phyloP scores from a whole-genome alignment of 306 rosid species.

The Acacia confusa region DNA sequence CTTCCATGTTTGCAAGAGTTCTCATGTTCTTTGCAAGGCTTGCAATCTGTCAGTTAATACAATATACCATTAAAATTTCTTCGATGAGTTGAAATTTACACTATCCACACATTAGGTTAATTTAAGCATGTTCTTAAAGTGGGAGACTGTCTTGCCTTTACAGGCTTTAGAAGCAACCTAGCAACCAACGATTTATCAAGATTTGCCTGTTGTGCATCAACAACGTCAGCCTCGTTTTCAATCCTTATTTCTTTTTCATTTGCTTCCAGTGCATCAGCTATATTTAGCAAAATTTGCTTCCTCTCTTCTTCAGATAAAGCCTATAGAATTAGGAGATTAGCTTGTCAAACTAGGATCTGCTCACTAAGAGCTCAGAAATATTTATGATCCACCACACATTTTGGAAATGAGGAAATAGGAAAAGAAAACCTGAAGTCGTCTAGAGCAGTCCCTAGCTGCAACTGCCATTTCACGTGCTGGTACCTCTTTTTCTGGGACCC shows the following conservation, averaged over 20 bases:
- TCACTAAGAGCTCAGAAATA: constrained; percentile 15
- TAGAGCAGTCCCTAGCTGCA: constrained; percentile 96
- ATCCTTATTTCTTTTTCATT: constrained; percentile 55
- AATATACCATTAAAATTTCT: constrained; percentile 32
- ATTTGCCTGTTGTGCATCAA: constrained; percentile 75
- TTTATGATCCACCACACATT: constrained; percentile 5
- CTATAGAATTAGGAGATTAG: constrained; percentile 49
- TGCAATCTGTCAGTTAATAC: constrained; percentile 60
- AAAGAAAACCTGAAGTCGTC: constrained; percentile 73
- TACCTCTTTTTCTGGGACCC: constrained; percentile 64
- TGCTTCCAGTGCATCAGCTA: constrained; percentile 92
- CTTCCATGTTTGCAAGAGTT: constrained; percentile 88
- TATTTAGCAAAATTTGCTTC: constrained; percentile 72
- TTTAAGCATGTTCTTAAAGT: constrained; percentile 8
- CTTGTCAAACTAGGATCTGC: constrained; percentile 24
- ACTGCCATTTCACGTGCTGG: constrained; percentile 91
- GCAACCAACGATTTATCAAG: constrained; percentile 79
- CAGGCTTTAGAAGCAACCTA: constrained; percentile 78
- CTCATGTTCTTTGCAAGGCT: constrained; percentile 81
- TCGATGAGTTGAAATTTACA: constrained; percentile 10
- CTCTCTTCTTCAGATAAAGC: constrained; percentile 77
- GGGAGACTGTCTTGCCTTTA: constrained; percentile 60
- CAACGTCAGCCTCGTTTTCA: constrained; percentile 90
- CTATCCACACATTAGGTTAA: constrained; percentile 3
- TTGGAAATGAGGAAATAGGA: constrained; percentile 8